A percentile compares a stretch with the other conserved stretches of the same genome.
phyloP scores from a whole-genome alignment of 495 filamentous ascomycete genomes.

The Hyphodiscus hymeniophilus region DNA sequence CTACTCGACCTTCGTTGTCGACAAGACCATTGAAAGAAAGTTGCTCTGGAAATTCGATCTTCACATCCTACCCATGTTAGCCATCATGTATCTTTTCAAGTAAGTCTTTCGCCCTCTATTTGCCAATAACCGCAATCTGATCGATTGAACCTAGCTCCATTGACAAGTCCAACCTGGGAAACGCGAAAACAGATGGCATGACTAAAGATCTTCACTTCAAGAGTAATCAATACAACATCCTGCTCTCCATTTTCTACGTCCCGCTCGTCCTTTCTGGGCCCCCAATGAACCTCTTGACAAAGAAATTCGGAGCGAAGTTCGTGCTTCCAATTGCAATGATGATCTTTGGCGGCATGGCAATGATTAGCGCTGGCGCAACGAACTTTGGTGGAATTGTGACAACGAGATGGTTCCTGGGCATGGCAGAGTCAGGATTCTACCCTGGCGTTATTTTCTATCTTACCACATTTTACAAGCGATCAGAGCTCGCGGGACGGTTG shows the following conservation, averaged over 20 bases:
- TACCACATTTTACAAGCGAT: slow-evolving; percentile 60
- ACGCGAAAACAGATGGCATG: slow-evolving; percentile 51
- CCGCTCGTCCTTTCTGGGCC: slow-evolving; percentile 42
- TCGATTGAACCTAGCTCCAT: slow-evolving; percentile 26
- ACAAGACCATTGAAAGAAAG: slow-evolving; percentile 33
- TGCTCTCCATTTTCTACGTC: slow-evolving; percentile 66
- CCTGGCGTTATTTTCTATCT: slow-evolving; percentile 52
- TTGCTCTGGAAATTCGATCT: slow-evolving; percentile 56
- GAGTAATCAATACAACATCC: slow-evolving; percentile 57
- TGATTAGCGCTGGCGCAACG: slow-evolving; percentile 33
- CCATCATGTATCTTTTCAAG: slow-evolving; percentile 59
- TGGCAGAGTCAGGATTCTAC: slow-evolving; percentile 68
- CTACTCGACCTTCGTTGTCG: not conserved
- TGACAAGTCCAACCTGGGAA: slow-evolving; percentile 60
- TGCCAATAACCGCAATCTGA: not conserved
- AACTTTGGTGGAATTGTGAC: slow-evolving; percentile 63
- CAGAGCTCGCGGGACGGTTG: slow-evolving; percentile 68
- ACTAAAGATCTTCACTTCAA: slow-evolving; percentile 45
- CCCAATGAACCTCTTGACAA: slow-evolving; percentile 57
- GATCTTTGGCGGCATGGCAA: slow-evolving; percentile 19
- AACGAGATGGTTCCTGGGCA: slow-evolving; percentile 59
- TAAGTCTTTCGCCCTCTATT: not conserved
- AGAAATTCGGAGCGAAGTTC: slow-evolving; percentile 51
- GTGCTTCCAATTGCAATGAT: slow-evolving; percentile 63
- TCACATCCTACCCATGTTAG: slow-evolving; percentile 53